Percentiles rank a stretch among this genome's conserved stretches.
Conservation (phyloP, 208 protist genomes). For the Wallacemonas sp. region DNA sequence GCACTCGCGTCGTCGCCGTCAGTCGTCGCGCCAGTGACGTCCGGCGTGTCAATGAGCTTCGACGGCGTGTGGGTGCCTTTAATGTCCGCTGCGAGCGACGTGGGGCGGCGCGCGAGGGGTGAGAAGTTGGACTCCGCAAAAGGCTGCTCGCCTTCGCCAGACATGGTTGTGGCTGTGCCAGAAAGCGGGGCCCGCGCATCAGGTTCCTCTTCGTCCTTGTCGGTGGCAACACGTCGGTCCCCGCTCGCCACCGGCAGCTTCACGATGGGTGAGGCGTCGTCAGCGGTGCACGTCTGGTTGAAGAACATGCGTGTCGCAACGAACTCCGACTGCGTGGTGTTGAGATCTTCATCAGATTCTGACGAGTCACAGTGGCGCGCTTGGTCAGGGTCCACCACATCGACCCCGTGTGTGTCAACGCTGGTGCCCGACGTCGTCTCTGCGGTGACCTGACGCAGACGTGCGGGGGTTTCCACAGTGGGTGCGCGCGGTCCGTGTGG, state of each 20-base stretch:
- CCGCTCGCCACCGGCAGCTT: background rate
- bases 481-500: slow-evolving; percentile 1
- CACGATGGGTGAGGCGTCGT: background rate
- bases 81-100: background rate
- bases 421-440: too few relatives aligned
- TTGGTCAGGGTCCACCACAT: background rate
- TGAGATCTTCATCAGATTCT: slow-evolving; percentile 2
- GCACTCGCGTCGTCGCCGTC: background rate
- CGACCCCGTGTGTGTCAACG: too few relatives aligned
- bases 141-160: background rate
- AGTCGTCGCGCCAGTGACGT: background rate
- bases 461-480: background rate
- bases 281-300: background rate
- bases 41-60: background rate
- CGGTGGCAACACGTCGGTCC: too few relatives aligned
- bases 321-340: slow-evolving; percentile 3
- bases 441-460: background rate
- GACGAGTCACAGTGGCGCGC: background rate
- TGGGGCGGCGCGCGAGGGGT: background rate
- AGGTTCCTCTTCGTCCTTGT: background rate
- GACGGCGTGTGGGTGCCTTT: background rate
- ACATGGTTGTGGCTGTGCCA: too few relatives aligned
- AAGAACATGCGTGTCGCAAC: slow-evolving; percentile 8
- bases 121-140: background rate
- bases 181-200: too few relatives aligned